Evolutionary conservation across 2,329 filamentous ascomycete species (phyloP).

Genomic region (Cladosporium austrohemisphaericum): DNA sequence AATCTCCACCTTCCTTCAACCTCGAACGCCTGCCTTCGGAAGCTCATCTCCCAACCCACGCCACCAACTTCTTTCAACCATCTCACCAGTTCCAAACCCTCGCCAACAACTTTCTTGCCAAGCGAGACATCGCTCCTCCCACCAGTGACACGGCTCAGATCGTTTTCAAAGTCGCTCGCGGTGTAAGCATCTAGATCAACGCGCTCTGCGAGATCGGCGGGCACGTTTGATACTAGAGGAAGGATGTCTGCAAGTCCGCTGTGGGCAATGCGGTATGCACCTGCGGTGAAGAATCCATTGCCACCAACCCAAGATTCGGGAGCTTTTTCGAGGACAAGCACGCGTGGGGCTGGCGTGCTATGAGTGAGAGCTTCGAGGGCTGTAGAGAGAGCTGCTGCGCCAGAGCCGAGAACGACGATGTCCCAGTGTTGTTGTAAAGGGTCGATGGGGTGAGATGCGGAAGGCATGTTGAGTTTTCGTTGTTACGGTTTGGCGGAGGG

Average conservation of each 20-base stretch:
- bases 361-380: conserved; percentile 51
- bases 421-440: conserved; percentile 25
- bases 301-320: conserved; percentile 59
- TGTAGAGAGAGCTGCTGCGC: conserved; percentile 62
- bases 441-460: conserved; percentile 1
- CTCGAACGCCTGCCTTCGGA: conserved; percentile 63
- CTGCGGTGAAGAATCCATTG: conserved; percentile 64
- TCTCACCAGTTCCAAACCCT: conserved; percentile 27
- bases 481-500: no score
- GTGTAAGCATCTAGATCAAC: conserved; percentile 61
- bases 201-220: conserved; percentile 40
- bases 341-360: conserved; percentile 23
- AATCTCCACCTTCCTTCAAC: conserved; percentile 60
- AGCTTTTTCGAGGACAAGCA: conserved; percentile 59
- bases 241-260: conserved; percentile 55
- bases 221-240: conserved; percentile 59
- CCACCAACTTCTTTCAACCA: conserved; percentile 29
- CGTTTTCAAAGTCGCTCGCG: conserved; percentile 49
- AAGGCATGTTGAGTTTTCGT: neutral
- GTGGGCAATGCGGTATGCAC: conserved; percentile 58
- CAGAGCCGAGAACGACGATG: conserved; percentile 57
- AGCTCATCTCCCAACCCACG: conserved; percentile 48
- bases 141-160: conserved; percentile 55
- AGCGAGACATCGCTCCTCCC: conserved; percentile 52
- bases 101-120: conserved; percentile 45